Base-by-base conservation (phyloP, 1,284 basidiomycete species). In the Trichosporon inkin region DNA sequence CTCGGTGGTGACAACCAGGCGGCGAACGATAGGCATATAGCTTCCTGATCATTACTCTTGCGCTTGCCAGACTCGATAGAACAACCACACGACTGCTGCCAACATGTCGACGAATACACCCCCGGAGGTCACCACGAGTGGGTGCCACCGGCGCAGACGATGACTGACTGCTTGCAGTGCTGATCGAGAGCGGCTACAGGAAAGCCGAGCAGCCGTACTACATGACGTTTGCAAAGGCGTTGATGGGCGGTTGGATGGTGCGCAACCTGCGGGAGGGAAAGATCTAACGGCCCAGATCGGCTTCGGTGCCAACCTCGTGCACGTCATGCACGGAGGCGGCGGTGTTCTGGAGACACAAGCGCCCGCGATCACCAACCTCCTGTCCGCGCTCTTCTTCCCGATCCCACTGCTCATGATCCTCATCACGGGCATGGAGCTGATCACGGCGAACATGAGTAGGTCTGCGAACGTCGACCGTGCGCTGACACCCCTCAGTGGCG, bases 371-470 rank as follows among this genome's bases (percentile, higher is more conserved):
- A 67, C 65, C 55, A 59, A 52, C 22, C 55, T 69, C 22, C 61
- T 69, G 13, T 60, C 58, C 1, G 64, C 68, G 3, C 60, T 68
- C 38, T 64, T 69, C 53, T 58, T 69, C 60, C 68, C 68, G 3
- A 60, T 69, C 22, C 58, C 62, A 3, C 66, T 69, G 11, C 65
- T 69, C 49, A 66, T 69, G 66, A 62, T 69, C 22, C 62, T 68
- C 37, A 53, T 70, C 11, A 68, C 68, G 1, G 68, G 68, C 14
- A 57, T 63, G 52, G 67, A 68, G 36, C 60, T 70, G 2, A 49
- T 61, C 55, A 70, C 68, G 8, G 64, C 62, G 37, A 63, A 70
- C 49, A 62, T 70, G 53, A 70, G 66, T 66, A 40, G 37, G 64
- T 41, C 10, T 10, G 11, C 17, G 19, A 6, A 1, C 17, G n/a